phyloP scores from a whole-genome alignment of 1,139 yeast genomes.

The Sugiyamaella grinbergsii region DNA sequence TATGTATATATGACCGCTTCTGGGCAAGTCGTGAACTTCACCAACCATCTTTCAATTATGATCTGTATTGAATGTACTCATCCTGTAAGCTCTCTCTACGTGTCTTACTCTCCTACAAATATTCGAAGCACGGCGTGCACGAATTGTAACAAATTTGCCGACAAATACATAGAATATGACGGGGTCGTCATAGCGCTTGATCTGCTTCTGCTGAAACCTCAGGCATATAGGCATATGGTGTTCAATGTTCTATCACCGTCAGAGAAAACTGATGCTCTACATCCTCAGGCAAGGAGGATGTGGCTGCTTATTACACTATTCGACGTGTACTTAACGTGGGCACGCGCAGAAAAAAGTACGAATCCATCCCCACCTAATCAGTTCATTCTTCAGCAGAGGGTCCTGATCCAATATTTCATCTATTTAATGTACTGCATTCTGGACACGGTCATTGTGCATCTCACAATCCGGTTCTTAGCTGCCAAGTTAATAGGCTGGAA shows the following conservation, averaged over 20 bases:
- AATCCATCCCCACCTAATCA: slow-evolving; percentile 33
- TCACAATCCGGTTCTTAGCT: slow-evolving; percentile 50
- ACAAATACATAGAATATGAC: slow-evolving; percentile 90
- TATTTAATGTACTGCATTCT: slow-evolving; percentile 64
- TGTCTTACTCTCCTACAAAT: slow-evolving; percentile 73
- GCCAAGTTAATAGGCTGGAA: slow-evolving; percentile 49
- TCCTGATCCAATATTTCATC: slow-evolving; percentile 62
- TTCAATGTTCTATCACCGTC: slow-evolving; percentile 60
- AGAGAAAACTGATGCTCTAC: slow-evolving; percentile 29
- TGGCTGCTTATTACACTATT: slow-evolving; percentile 71
- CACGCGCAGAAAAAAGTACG: slow-evolving; percentile 66
- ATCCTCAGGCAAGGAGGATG: slow-evolving; percentile 48
- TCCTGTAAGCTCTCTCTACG: slow-evolving; percentile 65
- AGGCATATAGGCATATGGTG: slow-evolving; percentile 86
- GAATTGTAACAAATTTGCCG: slow-evolving; percentile 73
- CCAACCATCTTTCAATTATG: slow-evolving; percentile 48
- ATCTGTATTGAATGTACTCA: slow-evolving; percentile 85
- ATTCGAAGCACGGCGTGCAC: slow-evolving; percentile 80
- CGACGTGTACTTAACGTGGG: slow-evolving; percentile 92
- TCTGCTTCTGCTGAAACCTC: slow-evolving; percentile 76
- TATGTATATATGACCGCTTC: neutral
- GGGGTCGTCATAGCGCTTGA: slow-evolving; percentile 82
- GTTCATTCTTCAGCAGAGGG: slow-evolving; percentile 49
- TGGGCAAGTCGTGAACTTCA: neutral
- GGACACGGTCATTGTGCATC: slow-evolving; percentile 60